A percentile compares a stretch with the other conserved stretches of the same genome.
Conservation (phyloP, 2,329 filamentous ascomycete species). For the Phyllosticta capitalensis region DNA sequence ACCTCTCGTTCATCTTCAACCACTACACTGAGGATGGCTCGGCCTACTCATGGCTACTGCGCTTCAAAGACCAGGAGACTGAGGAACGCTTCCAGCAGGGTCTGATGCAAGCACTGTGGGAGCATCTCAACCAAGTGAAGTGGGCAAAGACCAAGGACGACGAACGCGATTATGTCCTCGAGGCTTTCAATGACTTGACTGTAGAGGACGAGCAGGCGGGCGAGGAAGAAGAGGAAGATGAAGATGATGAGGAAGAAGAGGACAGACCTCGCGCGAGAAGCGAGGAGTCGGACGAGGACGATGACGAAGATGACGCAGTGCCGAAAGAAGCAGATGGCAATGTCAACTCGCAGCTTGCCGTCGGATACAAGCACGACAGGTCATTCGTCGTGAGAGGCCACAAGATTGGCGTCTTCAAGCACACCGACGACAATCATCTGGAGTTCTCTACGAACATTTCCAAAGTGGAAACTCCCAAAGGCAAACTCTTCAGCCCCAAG, state of each 20-base stretch:
- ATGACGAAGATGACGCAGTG: constrained; percentile 69
- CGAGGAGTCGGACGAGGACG: constrained; percentile 66
- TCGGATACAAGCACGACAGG: constrained; percentile 93
- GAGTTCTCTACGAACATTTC: constrained; percentile 97
- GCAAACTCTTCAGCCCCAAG: constrained; percentile 82
- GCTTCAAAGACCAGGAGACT: constrained; percentile 75
- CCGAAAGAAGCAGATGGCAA: constrained; percentile 65
- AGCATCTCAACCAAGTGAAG: constrained; percentile 87
- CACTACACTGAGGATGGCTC: constrained; percentile 82
- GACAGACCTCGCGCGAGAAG: constrained; percentile 61
- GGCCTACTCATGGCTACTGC: constrained; percentile 89
- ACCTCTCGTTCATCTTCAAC: constrained; percentile 98
- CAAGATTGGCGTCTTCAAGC: constrained; percentile 98
- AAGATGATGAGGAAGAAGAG: constrained; percentile 51
- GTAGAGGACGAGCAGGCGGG: constrained; percentile 69
- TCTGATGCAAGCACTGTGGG: constrained; percentile 92
- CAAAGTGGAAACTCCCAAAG: constrained; percentile 81
- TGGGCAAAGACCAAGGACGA: constrained; percentile 89
- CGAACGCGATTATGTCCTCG: constrained; percentile 87
- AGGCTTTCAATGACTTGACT: constrained; percentile 87
- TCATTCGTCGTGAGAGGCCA: constrained; percentile 95
- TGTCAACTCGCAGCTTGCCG: constrained; percentile 85
- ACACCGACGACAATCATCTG: constrained; percentile 82
- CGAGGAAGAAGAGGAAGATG: constrained; percentile 43
- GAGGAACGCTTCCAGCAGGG: constrained; percentile 87